These are phyloP conservation scores for Beauveria bassiana DNA, from an alignment of 2,329 filamentous ascomycete genomes.

Conservation along the genomic window DNA sequence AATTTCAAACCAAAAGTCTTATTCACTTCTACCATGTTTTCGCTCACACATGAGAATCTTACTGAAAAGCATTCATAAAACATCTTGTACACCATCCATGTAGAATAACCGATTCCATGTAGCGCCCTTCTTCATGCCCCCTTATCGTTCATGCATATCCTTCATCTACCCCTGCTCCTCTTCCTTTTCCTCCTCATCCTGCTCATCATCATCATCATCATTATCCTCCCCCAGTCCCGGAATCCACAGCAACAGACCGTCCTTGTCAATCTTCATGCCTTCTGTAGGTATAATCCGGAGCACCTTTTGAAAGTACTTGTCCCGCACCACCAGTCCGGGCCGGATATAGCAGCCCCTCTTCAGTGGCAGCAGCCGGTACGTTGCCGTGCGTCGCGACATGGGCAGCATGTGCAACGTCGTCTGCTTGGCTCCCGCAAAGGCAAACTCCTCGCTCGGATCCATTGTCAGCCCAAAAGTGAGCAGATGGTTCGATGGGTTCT, in stretches of 20 bases:
- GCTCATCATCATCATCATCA: conserved; percentile 16
- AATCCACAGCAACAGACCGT: conserved; percentile 57
- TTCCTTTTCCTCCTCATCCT: conserved; percentile 5
- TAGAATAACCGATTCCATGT: background rate
- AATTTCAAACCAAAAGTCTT: background rate
- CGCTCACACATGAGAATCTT: background rate
- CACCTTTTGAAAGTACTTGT: conserved; percentile 90
- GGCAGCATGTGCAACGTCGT: conserved; percentile 75
- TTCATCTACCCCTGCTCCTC: conserved; percentile 9
- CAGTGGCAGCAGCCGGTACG: conserved; percentile 67
- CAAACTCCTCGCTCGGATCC: conserved; percentile 89
- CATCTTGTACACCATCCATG: background rate
- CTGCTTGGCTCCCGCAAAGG: conserved; percentile 83
- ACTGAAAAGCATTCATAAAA: too few species aligned
- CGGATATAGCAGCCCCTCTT: conserved; percentile 58
- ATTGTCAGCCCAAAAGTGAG: conserved; percentile 86
- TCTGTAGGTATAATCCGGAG: conserved; percentile 73
- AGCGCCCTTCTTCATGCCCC: background rate
- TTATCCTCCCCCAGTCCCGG: conserved; percentile 26
- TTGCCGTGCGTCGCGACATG: conserved; percentile 64
- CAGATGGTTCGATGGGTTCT: conserved; percentile 92
- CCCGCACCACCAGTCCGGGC: conserved; percentile 69
- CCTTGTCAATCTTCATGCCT: conserved; percentile 58
- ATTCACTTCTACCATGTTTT: background rate
- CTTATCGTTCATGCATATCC: background rate